Evolutionary conservation across 169 alveolate genomes (phyloP), one percentile per base, ranked within the genome.

Genomic region (Plasmodium knowlesi): DNA sequence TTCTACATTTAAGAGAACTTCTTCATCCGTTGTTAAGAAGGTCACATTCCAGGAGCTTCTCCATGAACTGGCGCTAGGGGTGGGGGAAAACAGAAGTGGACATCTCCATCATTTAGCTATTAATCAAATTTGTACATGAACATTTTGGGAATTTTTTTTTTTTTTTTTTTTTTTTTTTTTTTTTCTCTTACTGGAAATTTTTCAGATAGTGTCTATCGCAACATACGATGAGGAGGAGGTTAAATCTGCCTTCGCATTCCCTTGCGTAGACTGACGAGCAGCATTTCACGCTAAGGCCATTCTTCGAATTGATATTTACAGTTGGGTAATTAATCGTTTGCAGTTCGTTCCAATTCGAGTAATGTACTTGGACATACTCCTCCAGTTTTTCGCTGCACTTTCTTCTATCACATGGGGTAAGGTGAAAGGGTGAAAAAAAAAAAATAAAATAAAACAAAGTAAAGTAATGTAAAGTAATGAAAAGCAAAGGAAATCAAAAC

Each of bases 201-300:
- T 88, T 88, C 53, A 88, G 57, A 88, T 88, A 88, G 50, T 67
- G 46, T 88, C 94, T 88, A 34, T 88, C 94, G 71, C 94, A 79
- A 67, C 94, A 88, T 57, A 88, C 41, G 22, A 88, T 39, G 3
- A 88, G 72, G 73, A 53, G 70, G 28, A 88, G 78, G 32, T 88
- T 78, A 78, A 78, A 78, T 37, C 34, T 88, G 19, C 82, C 82
- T 37, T 41, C 90, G 19, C n/a, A 4, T 10, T 88, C 82, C 34
- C 54, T 57, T 14, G 94, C 94, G 82, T 88, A 88, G 46, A 88
- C 94, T 0, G 94, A 88, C 28, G 94, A 88, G 53, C 74, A 16
- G 25, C 88, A 80, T 79, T 88, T 80, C 22, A 43, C 80, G 39
- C 28, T 37, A 61, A 88, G 71, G 9, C 94, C 94, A 67, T 79